Conservation (phyloP, 2,329 filamentous ascomycete genomes). For the Fusarium sp. region DNA sequence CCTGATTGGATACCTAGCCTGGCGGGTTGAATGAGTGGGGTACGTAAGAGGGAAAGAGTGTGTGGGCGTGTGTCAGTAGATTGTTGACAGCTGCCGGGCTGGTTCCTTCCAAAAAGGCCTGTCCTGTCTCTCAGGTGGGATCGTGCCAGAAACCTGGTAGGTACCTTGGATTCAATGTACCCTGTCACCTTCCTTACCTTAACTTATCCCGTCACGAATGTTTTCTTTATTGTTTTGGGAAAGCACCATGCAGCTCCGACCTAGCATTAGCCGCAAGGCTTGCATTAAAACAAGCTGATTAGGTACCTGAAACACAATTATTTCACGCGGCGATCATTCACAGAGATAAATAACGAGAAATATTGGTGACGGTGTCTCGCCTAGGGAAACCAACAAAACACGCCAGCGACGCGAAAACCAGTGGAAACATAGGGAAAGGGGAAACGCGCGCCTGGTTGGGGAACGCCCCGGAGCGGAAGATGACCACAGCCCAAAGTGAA, state of each 20-base stretch:
- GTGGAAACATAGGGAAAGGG: constrained; percentile 26
- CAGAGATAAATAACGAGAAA: constrained; percentile 5
- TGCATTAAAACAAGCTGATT: not conserved
- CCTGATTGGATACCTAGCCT: constrained; percentile 6
- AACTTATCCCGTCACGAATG: not conserved
- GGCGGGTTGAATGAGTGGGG: constrained; percentile 29
- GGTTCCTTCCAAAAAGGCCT: constrained; percentile 38
- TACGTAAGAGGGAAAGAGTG: constrained; percentile 36
- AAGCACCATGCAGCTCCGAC: not conserved
- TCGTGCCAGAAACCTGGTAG: constrained; percentile 38
- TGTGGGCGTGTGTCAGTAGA: constrained; percentile 38
- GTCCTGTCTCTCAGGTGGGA: constrained; percentile 41
- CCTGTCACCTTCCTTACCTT: constrained; percentile 14
- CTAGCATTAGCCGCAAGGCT: not conserved
- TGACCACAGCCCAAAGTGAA: constrained; percentile 35
- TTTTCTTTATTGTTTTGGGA: not conserved
- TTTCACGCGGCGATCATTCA: not conserved
- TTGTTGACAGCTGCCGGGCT: constrained; percentile 43
- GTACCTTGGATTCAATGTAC: constrained; percentile 11
- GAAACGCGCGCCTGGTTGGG: constrained; percentile 37
- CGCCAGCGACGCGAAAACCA: constrained; percentile 17
- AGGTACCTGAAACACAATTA: not conserved
- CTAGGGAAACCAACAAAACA: not conserved
- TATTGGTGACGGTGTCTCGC: not conserved
- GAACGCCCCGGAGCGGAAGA: constrained; percentile 16